Base-by-base conservation (phyloP, 805 yeast genomes). In the Metschnikowia matae region DNA sequence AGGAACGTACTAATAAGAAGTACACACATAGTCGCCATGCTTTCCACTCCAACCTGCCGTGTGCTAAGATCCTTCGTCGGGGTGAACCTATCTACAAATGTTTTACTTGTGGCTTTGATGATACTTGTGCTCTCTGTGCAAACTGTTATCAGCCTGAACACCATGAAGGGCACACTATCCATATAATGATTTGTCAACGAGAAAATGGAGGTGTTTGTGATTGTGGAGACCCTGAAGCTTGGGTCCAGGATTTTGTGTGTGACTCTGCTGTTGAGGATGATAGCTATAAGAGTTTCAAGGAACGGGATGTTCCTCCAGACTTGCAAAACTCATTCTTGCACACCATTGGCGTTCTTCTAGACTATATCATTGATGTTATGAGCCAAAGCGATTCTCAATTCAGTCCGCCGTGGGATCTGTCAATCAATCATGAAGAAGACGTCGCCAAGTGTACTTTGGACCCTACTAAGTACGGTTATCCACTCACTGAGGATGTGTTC, bases 141-240 rank as follows among this genome's bases (percentile, higher is more conserved):
- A 71, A 77, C 51, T 91, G 98, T 63, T 91, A 74, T 67, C 81
- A 83, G 45, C 81, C 83, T 2, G 81, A 80, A 3, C 75, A 78
- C 49, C 98, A 91, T 66, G 62, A 63, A 34, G 92, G 82, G 41
- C 98, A 91, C 64, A 79, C 81, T 43, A 83, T 87, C 7, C 80
- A 83, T 49, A 78, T 82, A 15, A 74, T 81, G 37, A 81, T 87
- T 6, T 79, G 85, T 50, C 80, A 80, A 40, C 73, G 87, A 47
- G 86, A 81, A 53, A 85, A 80, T 50, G 88, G 91, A 36, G 94
- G 94, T 0, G 86, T 85, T 17, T 87, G 95, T 64, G 96, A 89
- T 61, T 89, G 96, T 65, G 96, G 96, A 3, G 96, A 89, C 60
- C 80, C 83, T 0, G 96, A 87, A 61, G 95, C 95, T 0, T 89